Percentiles rank a stretch among this genome's conserved stretches.
Conservation (phyloP, 1,139 yeast genomes). For the Sugiyamaella neomexicana region DNA sequence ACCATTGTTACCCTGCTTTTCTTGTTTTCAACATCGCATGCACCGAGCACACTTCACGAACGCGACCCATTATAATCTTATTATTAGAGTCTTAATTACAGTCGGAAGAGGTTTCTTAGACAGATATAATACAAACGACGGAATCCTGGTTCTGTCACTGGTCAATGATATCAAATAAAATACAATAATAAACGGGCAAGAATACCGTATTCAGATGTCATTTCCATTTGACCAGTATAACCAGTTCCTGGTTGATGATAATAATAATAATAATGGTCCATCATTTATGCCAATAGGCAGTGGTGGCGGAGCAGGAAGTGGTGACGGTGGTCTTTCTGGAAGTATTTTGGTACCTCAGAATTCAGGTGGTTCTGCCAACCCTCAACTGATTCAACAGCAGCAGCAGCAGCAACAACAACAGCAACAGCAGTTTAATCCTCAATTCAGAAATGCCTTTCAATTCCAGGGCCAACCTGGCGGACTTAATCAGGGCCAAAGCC, state of each 20-base stretch:
- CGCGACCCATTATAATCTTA: constrained; percentile 17
- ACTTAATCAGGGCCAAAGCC: constrained; percentile 1
- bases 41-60: constrained; percentile 9
- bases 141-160: too few species aligned
- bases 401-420: constrained; percentile 21
- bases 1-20: neutral
- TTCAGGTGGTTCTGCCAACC: constrained; percentile 20
- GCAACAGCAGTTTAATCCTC: neutral
- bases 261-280: constrained; percentile 1
- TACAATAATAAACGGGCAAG: neutral
- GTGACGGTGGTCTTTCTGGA: neutral
- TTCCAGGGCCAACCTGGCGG: constrained; percentile 9
- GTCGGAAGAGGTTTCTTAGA: too few species aligned
- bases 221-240: constrained; percentile 15
- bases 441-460: constrained; percentile 11
- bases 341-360: constrained; percentile 6
- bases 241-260: constrained; percentile 12
- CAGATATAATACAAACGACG: too few species aligned
- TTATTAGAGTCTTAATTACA: neutral
- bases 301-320: neutral
- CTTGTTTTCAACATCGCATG: neutral
- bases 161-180: neutral
- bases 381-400: constrained; percentile 21
- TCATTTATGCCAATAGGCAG: neutral
- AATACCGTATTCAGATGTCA: constrained; percentile 8